Evolutionary conservation across 305 asterid species (phyloP).

Genomic region (Solanum hybrid): DNA sequence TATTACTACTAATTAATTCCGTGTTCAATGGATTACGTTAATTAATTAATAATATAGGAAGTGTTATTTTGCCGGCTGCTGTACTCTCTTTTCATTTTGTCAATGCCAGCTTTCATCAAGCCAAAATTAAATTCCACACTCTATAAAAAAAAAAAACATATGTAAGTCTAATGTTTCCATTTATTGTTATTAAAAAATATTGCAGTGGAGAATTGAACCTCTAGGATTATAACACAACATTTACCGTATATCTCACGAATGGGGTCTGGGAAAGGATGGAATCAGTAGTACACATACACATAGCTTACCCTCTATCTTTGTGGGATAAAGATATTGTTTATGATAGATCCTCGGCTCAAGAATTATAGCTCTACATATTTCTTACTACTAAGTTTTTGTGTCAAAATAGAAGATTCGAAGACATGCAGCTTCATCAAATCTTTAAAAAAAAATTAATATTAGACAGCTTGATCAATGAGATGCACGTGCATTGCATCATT

Average conservation of each 20-base stretch:
- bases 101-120: not conserved
- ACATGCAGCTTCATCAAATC: not conserved
- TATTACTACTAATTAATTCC: not conserved
- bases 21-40: not conserved
- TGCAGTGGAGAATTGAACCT: not conserved
- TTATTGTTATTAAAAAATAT: not conserved
- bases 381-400: not conserved
- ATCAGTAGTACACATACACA: not conserved
- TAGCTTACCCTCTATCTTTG: not conserved
- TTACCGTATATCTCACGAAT: not conserved
- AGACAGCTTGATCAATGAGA: not conserved
- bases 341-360: not conserved
- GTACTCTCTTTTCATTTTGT: not conserved
- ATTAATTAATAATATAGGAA: not conserved
- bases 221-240: not conserved
- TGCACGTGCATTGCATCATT: not conserved
- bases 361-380: not conserved
- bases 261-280: not conserved
- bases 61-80: not conserved
- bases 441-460: not conserved
- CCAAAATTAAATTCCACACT: not conserved
- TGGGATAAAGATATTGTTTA: not conserved
- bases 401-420: not conserved
- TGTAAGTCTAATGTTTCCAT: not conserved
- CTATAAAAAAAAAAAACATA: not conserved